Conservation (phyloP, 2,329 filamentous ascomycete genomes). For the Claviceps humidiphila region DNA sequence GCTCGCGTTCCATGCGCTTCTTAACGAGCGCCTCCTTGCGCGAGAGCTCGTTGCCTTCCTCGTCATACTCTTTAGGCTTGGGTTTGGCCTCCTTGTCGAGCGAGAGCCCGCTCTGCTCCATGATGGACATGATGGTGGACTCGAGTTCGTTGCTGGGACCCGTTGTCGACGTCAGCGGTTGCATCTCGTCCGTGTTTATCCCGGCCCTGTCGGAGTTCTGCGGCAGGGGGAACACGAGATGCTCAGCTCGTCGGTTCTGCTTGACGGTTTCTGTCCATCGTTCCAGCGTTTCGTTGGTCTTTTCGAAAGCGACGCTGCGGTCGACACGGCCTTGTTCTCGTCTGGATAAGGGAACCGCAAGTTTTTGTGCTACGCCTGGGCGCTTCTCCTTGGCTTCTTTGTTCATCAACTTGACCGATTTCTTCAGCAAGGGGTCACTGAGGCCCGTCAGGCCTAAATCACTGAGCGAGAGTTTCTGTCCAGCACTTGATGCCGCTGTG, state of each 20-base stretch:
- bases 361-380: slow-evolving; percentile 44
- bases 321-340: slow-evolving; percentile 78
- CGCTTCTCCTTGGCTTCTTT: slow-evolving; percentile 43
- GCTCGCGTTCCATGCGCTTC: slow-evolving; percentile 66
- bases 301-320: slow-evolving; percentile 69
- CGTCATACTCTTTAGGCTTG: slow-evolving; percentile 49
- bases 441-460: slow-evolving; percentile 61
- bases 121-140: slow-evolving; percentile 71
- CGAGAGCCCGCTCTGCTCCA: slow-evolving; percentile 74
- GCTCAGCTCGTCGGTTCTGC: slow-evolving; percentile 80
- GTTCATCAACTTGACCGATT: slow-evolving; percentile 61
- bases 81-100: slow-evolving; percentile 31
- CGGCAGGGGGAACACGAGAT: slow-evolving; percentile 74
- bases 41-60: slow-evolving; percentile 59
- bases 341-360: slow-evolving; percentile 71
- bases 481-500: slow-evolving; percentile 28
- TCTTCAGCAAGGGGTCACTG: slow-evolving; percentile 63
- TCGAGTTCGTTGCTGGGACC: slow-evolving; percentile 70
- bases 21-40: slow-evolving; percentile 59
- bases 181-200: slow-evolving; percentile 48
- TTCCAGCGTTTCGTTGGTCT: slow-evolving; percentile 81
- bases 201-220: slow-evolving; percentile 53
- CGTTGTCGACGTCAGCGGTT: slow-evolving; percentile 47
- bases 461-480: slow-evolving; percentile 58
- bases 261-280: slow-evolving; percentile 95